Conservation (phyloP, 495 filamentous ascomycete genomes). For the Daldinia loculata region DNA sequence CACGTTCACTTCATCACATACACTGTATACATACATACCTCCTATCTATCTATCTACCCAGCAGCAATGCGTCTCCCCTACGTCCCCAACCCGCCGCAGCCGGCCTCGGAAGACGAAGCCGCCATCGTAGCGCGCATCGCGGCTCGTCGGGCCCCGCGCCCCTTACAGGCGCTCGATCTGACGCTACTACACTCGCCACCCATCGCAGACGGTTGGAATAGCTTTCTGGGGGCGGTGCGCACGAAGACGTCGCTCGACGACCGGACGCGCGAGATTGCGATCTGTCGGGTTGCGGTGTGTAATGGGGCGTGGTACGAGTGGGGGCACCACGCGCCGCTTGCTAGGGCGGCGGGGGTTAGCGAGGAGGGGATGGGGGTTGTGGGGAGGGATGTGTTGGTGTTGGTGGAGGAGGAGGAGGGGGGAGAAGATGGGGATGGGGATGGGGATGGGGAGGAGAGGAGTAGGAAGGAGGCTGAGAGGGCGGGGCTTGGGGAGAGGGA, state of each 20-base stretch:
- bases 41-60: neutral
- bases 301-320: slow-evolving; percentile 83
- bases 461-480: slow-evolving; percentile 32
- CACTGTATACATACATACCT: neutral
- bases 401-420: slow-evolving; percentile 5
- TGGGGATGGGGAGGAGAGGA: slow-evolving; percentile 13
- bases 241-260: slow-evolving; percentile 67
- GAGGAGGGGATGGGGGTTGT: slow-evolving; percentile 57
- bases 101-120: slow-evolving; percentile 57
- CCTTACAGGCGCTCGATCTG: slow-evolving; percentile 74
- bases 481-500: slow-evolving; percentile 63
- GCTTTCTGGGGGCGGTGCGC: slow-evolving; percentile 78
- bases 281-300: slow-evolving; percentile 76
- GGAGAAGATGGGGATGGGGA: slow-evolving; percentile 10
- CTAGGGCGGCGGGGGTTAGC: slow-evolving; percentile 56
- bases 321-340: slow-evolving; percentile 76
- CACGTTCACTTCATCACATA: neutral
- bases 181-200: slow-evolving; percentile 76
- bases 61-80: slow-evolving; percentile 77
- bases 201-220: slow-evolving; percentile 82
- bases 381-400: slow-evolving; percentile 18
- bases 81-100: slow-evolving; percentile 63
- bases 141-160: slow-evolving; percentile 68
- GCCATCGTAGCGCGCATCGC: slow-evolving; percentile 69
- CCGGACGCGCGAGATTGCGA: slow-evolving; percentile 73